These are phyloP conservation scores for Zopfochytrium polystomum DNA, from an alignment of 371 early-diverging fungal species.

Conservation along the genomic window DNA sequence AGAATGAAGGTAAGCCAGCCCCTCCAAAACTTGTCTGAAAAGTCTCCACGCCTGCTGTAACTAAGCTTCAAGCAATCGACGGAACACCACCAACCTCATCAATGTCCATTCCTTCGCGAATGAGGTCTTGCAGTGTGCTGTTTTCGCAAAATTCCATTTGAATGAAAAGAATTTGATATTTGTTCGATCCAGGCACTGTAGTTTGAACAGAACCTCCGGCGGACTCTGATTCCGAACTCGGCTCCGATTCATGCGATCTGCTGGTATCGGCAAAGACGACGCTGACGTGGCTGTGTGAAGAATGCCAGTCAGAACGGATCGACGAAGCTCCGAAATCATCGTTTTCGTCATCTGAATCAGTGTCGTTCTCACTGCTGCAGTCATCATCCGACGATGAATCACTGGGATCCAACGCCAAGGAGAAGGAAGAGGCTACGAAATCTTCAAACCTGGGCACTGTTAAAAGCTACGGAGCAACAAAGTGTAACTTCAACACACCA, in stretches of 20 bases:
- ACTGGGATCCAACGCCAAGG: too few relatives aligned
- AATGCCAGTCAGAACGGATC: background rate
- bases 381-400: constrained; percentile 15
- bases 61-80: background rate
- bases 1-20: constrained; percentile 52
- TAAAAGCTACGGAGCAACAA: background rate
- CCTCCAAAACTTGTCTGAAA: constrained; percentile 63
- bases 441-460: constrained; percentile 28
- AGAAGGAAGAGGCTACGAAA: constrained; percentile 9
- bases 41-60: constrained; percentile 38
- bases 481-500: too few relatives aligned
- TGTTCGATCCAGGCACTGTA: constrained; percentile 17
- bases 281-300: constrained; percentile 1
- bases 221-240: background rate
- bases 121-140: constrained; percentile 83
- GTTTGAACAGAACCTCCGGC: background rate
- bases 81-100: constrained; percentile 57
- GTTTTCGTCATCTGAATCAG: constrained; percentile 16
- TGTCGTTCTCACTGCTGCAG: constrained; percentile 3
- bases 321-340: constrained; percentile 36
- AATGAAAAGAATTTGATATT: constrained; percentile 65
- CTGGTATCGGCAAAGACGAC: constrained; percentile 2
- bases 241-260: background rate
- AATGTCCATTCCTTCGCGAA: constrained; percentile 74
- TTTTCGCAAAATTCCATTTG: constrained; percentile 98